These are phyloP conservation scores for Lactuca sativa DNA, from an alignment of 129 eudicot genomes.

Conservation along the genomic window DNA sequence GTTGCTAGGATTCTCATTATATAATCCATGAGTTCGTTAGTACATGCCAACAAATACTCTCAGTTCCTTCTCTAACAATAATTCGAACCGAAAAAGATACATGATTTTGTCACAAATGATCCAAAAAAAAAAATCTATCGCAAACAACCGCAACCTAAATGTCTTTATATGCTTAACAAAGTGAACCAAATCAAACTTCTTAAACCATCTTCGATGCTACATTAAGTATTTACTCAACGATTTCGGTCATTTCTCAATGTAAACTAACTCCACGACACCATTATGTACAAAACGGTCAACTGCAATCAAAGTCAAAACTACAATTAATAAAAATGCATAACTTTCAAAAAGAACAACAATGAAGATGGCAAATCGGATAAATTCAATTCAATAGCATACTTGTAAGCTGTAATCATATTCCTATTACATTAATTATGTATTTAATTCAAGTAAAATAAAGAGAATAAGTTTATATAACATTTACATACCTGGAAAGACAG, in stretches of 20 bases:
- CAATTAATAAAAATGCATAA: not conserved
- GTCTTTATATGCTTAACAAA: not conserved
- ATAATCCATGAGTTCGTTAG: not conserved
- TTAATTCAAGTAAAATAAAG: not conserved
- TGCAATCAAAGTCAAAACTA: conserved; percentile 32
- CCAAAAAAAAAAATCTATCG: not conserved
- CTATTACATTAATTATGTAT: too few relatives aligned
- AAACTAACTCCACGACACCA: conserved; percentile 32
- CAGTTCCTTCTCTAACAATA: not conserved
- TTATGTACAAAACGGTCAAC: conserved; percentile 44
- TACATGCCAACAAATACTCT: not conserved
- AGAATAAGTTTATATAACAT: conserved; percentile 2
- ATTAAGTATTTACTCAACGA: conserved; percentile 34
- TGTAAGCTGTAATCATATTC: too few relatives aligned
- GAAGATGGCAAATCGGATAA: too few relatives aligned
- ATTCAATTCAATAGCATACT: too few relatives aligned
- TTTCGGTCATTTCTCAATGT: conserved; percentile 28
- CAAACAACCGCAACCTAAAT: not conserved
- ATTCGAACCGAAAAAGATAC: not conserved
- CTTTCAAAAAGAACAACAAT: not conserved
- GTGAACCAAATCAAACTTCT: conserved; percentile 20
- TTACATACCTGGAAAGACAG: conserved; percentile 37
- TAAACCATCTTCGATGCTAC: conserved; percentile 23
- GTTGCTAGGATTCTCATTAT: not conserved
- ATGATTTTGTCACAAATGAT: not conserved